Percentiles rank a stretch among this genome's conserved stretches.
phyloP scores from a whole-genome alignment of 306 rosid genomes.

The Quercus wislizeni region DNA sequence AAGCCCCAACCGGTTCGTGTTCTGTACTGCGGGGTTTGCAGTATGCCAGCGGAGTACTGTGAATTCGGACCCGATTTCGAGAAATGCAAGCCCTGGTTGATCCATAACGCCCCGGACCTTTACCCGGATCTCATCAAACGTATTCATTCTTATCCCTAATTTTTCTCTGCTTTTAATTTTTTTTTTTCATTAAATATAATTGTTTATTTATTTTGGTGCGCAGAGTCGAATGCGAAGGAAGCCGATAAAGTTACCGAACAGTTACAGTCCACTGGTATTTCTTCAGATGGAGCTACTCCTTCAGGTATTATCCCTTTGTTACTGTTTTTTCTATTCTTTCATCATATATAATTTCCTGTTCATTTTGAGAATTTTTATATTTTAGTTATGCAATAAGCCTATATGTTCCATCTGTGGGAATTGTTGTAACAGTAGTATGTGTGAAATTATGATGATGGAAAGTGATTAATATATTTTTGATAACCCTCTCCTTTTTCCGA shows the following conservation, averaged over 20 bases:
- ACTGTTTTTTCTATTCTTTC: not conserved
- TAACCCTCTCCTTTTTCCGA: no score
- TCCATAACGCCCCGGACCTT: constrained; percentile 76
- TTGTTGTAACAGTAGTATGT: not conserved
- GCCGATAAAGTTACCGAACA: constrained; percentile 66
- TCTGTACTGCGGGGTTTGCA: constrained; percentile 67
- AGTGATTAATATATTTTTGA: no score
- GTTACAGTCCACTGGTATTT: constrained; percentile 61
- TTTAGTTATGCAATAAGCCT: no score
- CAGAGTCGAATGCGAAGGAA: constrained; percentile 68
- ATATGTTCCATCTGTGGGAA: not conserved
- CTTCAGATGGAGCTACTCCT: constrained; percentile 78
- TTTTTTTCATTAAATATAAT: not conserved
- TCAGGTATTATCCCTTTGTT: constrained; percentile 54
- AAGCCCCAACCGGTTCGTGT: constrained; percentile 88
- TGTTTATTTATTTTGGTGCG: not conserved
- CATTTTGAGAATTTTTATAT: not conserved
- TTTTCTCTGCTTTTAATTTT: no score
- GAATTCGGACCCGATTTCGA: constrained; percentile 97
- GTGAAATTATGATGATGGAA: no score
- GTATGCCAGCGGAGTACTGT: constrained; percentile 85
- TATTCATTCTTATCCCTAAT: not conserved
- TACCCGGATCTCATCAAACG: constrained; percentile 89
- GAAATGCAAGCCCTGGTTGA: constrained; percentile 98
- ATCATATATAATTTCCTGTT: not conserved